These are phyloP conservation scores for Crithidia brevicula DNA, from an alignment of 208 protist species.

Conservation along the genomic window DNA sequence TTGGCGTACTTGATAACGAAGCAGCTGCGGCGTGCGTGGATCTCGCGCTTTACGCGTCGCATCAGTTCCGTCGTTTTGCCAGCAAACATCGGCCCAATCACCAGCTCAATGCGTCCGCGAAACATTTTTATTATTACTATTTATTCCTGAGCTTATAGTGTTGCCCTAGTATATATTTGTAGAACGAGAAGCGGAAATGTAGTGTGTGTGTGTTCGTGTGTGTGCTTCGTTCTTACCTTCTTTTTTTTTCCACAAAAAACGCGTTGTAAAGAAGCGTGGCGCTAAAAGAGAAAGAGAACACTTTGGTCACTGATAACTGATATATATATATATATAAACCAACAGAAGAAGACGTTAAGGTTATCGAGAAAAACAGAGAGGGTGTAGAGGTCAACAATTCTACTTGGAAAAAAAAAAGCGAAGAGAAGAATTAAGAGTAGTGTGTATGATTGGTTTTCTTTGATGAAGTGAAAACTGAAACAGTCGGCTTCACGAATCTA, in stretches of 20 bases:
- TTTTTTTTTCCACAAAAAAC: no score
- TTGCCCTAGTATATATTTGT: no score
- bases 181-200: constrained; percentile 18
- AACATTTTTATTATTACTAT: constrained; percentile 27
- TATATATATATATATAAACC: no score
- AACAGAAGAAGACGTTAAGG: constrained; percentile 10
- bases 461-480: no score
- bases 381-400: constrained; percentile 5
- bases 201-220: no score
- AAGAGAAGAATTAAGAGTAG: neutral
- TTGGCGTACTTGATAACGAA: constrained; percentile 93
- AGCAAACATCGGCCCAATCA: constrained; percentile 96
- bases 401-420: constrained; percentile 13
- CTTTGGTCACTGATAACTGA: no score
- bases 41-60: constrained; percentile 85
- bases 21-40: constrained; percentile 74
- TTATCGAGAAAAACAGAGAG: neutral
- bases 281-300: neutral
- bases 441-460: no score
- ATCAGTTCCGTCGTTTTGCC: constrained; percentile 96
- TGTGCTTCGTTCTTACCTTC: no score
- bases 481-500: no score
- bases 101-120: constrained; percentile 79
- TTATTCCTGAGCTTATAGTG: no score
- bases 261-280: no score